Conservation (phyloP, 169 alveolate genomes). For the Plasmodium cynomolgi region DNA sequence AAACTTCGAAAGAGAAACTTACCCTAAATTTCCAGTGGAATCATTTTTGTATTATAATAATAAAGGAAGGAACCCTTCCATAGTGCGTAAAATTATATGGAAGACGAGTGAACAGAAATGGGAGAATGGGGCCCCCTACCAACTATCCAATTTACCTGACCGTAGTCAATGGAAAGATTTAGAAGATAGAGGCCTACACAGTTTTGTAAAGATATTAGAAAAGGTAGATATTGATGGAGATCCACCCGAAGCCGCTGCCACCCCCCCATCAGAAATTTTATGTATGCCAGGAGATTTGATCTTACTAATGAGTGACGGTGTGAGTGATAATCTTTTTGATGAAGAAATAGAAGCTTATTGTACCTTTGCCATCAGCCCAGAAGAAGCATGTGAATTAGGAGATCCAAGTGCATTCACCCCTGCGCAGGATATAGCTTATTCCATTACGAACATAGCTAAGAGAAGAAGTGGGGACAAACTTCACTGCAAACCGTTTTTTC, state of each 20-base stretch:
- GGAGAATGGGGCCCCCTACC: conserved; percentile 86
- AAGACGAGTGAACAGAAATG: conserved; percentile 81
- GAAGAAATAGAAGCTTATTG: conserved; percentile 80
- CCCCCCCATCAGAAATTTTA: conserved; percentile 78
- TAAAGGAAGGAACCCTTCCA: conserved; percentile 76
- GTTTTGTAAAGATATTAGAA: conserved; percentile 78
- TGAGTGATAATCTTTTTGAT: conserved; percentile 81
- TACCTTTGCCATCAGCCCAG: conserved; percentile 82
- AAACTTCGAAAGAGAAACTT: conserved; percentile 73
- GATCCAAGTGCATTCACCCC: conserved; percentile 52
- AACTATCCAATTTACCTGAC: conserved; percentile 79
- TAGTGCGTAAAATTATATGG: conserved; percentile 78
- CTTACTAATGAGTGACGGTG: conserved; percentile 81
- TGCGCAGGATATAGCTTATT: conserved; percentile 78
- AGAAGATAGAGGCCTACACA: conserved; percentile 76
- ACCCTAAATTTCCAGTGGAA: conserved; percentile 62
- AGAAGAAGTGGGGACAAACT: conserved; percentile 75
- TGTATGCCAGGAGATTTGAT: conserved; percentile 82
- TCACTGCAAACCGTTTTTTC: conserved; percentile 58
- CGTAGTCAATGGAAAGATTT: conserved; percentile 77
- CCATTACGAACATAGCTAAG: conserved; percentile 76
- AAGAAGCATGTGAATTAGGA: conserved; percentile 78
- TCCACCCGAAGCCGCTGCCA: conserved; percentile 78
- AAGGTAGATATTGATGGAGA: conserved; percentile 81
- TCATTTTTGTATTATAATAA: conserved; percentile 47